Evolutionary conservation across 768 basidiomycete species (phyloP).

Genomic region (Pisolithus orientalis): DNA sequence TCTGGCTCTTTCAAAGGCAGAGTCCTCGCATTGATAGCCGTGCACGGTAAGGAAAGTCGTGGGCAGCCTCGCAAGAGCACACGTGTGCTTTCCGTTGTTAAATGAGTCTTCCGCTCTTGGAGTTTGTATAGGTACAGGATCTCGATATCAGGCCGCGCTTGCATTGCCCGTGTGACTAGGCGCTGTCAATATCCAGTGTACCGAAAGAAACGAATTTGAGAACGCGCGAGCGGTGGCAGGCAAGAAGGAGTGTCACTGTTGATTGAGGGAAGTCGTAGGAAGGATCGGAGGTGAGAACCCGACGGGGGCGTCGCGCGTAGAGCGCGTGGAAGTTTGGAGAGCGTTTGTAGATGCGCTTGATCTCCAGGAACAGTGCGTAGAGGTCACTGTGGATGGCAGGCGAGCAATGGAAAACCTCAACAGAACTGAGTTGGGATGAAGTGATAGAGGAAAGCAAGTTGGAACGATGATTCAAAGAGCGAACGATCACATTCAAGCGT

Average conservation of each 20-base stretch:
- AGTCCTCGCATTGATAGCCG: conserved; percentile 19
- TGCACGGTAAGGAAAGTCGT: conserved; percentile 11
- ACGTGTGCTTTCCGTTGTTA: conserved; percentile 20
- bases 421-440: conserved; percentile 15
- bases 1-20: neutral
- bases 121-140: conserved; percentile 23
- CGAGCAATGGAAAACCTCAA: conserved; percentile 21
- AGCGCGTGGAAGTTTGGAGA: conserved; percentile 7
- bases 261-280: conserved; percentile 23
- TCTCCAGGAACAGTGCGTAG: conserved; percentile 18
- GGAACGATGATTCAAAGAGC: no score
- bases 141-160: conserved; percentile 20
- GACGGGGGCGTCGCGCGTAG: conserved; percentile 2
- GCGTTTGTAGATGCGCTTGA: conserved; percentile 2
- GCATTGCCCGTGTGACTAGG: conserved; percentile 17
- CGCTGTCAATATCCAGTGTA: conserved; percentile 21
- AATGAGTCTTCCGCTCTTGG: conserved; percentile 15
- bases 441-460: conserved; percentile 19
- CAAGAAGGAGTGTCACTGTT: conserved; percentile 17
- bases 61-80: conserved; percentile 14
- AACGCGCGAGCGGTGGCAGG: conserved; percentile 13
- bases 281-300: neutral
- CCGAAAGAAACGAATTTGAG: conserved; percentile 21
- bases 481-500: no score
- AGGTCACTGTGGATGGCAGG: conserved; percentile 18